Conservation (phyloP, 257 asterid genomes). For the Forsythia viridissima region DNA sequence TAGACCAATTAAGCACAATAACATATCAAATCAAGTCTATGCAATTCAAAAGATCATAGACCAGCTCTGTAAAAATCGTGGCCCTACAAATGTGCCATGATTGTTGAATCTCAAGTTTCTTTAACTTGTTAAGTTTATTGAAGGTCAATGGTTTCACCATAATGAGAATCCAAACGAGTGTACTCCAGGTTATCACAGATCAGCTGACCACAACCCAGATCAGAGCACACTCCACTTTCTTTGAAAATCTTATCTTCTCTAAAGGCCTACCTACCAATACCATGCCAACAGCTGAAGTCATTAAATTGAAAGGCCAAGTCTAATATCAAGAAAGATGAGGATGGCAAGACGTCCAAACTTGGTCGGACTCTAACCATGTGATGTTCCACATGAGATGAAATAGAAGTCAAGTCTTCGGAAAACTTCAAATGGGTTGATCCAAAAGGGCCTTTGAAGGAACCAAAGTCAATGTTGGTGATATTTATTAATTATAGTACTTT, state of each 20-base stretch:
- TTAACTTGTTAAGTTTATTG: neutral
- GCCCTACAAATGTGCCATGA: neutral
- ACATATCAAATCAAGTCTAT: neutral
- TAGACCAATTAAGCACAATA: conserved; percentile 13
- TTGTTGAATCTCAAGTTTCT: neutral
- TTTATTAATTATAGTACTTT: neutral
- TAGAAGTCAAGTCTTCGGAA: neutral
- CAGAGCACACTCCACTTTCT: neutral
- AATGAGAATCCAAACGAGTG: neutral
- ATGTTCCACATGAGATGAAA: neutral
- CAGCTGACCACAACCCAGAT: neutral
- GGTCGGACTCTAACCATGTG: neutral
- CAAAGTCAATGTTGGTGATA: neutral
- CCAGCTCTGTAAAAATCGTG: neutral
- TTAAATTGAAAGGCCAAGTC: neutral
- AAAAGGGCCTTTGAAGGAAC: neutral
- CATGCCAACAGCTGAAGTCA: neutral
- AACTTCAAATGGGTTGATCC: neutral
- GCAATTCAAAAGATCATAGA: neutral
- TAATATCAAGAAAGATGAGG: neutral
- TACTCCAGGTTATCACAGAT: neutral
- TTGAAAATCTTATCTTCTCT: neutral
- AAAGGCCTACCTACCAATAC: neutral
- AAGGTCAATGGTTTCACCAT: neutral
- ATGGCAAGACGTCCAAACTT: neutral